Conservation (phyloP, 495 filamentous ascomycete genomes). For the Pyrenula aspistea region DNA sequence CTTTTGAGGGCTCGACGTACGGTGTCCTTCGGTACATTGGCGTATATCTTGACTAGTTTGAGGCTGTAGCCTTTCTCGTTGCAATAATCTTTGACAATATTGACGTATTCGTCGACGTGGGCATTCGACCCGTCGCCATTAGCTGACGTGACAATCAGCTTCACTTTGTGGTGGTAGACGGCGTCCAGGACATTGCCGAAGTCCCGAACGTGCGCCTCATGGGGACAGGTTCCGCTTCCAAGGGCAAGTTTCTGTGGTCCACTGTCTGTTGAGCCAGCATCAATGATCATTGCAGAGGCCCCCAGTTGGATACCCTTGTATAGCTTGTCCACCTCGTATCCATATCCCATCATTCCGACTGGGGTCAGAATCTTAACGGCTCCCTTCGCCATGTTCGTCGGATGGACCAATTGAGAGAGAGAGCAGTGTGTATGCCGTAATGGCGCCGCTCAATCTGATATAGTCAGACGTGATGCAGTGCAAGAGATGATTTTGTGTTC, state of each 20-base stretch:
- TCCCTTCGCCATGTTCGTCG: too few relatives aligned
- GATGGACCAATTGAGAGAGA: too few relatives aligned
- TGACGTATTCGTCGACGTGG: constrained; percentile 29
- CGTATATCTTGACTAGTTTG: constrained; percentile 27
- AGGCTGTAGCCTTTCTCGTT: constrained; percentile 20
- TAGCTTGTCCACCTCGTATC: constrained; percentile 17
- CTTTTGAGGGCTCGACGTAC: constrained; percentile 14
- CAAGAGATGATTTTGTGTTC: too few relatives aligned
- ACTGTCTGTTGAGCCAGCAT: constrained; percentile 35
- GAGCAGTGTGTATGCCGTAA: too few relatives aligned
- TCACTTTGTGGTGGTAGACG: constrained; percentile 16
- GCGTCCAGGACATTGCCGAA: constrained; percentile 22
- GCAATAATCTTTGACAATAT: constrained; percentile 18
- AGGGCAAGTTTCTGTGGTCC: constrained; percentile 33
- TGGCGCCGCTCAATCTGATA: too few relatives aligned
- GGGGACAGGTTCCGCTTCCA: constrained; percentile 18
- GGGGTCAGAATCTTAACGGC: constrained; percentile 34
- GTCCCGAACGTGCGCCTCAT: constrained; percentile 26
- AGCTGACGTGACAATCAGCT: constrained; percentile 32
- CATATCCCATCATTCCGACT: constrained; percentile 36
- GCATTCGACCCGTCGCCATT: constrained; percentile 33
- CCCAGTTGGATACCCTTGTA: constrained; percentile 17
- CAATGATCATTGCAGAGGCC: constrained; percentile 32
- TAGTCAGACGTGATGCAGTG: too few relatives aligned
- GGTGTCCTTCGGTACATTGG: constrained; percentile 18